A percentile compares a stretch with the other conserved stretches of the same genome.
Conservation (phyloP, 768 basidiomycete genomes). For the Galerina marginata region DNA sequence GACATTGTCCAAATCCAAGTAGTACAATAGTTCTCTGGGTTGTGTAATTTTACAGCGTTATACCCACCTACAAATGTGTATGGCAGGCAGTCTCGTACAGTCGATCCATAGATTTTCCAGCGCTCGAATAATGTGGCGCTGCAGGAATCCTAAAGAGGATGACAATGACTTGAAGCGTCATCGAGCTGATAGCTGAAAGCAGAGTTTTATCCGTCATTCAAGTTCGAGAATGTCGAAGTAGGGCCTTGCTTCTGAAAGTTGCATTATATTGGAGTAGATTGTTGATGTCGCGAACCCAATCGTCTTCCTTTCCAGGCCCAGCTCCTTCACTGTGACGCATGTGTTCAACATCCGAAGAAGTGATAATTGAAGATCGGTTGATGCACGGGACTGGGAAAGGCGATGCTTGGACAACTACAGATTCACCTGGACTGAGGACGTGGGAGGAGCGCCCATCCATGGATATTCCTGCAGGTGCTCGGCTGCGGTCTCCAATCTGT, state of each 20-base stretch:
- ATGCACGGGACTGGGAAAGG: constrained; percentile 93
- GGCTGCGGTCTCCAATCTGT: constrained; percentile 84
- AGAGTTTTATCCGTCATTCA: constrained; percentile 31
- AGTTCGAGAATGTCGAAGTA: constrained; percentile 75
- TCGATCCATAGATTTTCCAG: no score
- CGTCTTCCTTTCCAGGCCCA: constrained; percentile 82
- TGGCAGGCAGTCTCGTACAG: no score
- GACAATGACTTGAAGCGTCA: not conserved
- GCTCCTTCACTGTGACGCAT: constrained; percentile 64
- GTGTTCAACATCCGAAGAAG: constrained; percentile 46
- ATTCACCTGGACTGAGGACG: constrained; percentile 83
- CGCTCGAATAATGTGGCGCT: no score
- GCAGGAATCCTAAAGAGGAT: not conserved
- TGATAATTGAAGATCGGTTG: constrained; percentile 79
- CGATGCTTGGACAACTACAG: constrained; percentile 83
- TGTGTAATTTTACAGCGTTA: no score
- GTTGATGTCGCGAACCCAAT: constrained; percentile 98
- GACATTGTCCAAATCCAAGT: no score
- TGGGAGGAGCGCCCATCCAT: constrained; percentile 93
- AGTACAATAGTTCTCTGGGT: no score
- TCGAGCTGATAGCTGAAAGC: not conserved
- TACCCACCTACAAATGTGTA: no score
- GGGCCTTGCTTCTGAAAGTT: constrained; percentile 90
- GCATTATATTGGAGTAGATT: constrained; percentile 94
- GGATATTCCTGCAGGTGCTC: constrained; percentile 87